These are phyloP conservation scores for Cladophialophora exuberans DNA, from an alignment of 2,329 filamentous ascomycete genomes.

Conservation along the genomic window DNA sequence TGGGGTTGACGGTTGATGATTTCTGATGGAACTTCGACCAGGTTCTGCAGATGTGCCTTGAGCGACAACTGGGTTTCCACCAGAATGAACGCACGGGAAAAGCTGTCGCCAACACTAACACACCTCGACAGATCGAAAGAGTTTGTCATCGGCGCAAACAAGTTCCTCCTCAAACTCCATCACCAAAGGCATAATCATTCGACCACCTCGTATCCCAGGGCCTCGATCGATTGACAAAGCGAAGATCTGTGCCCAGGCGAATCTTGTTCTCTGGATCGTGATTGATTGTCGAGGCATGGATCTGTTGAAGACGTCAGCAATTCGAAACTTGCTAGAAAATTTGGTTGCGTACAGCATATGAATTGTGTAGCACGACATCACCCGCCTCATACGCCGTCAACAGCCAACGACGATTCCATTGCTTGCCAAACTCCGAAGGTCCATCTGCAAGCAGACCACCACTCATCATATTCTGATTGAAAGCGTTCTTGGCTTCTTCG, in stretches of 20 bases:
- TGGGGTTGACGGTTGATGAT: constrained; percentile 43
- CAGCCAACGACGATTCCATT: constrained; percentile 53
- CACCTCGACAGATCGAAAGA: no score
- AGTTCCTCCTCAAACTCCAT: constrained; percentile 34
- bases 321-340: neutral
- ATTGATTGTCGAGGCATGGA: constrained; percentile 62
- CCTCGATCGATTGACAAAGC: constrained; percentile 57
- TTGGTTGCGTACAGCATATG: constrained; percentile 40
- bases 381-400: constrained; percentile 59
- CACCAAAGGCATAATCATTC: constrained; percentile 43
- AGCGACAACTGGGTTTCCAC: neutral
- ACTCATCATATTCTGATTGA: constrained; percentile 64
- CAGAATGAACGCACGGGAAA: no score
- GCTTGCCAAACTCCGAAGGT: constrained; percentile 49
- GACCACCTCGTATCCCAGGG: constrained; percentile 55
- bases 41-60: neutral
- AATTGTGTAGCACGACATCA: constrained; percentile 51
- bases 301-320: constrained; percentile 41
- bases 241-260: constrained; percentile 59
- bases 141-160: no score
- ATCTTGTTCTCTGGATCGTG: constrained; percentile 56
- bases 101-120: no score
- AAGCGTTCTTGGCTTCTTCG: constrained; percentile 55
- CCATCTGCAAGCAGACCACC: constrained; percentile 58
- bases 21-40: constrained; percentile 35